A percentile compares a stretch with the other conserved stretches of the same genome.
phyloP scores from a whole-genome alignment of 768 basidiomycete genomes.

The Lactifluus echinatus region DNA sequence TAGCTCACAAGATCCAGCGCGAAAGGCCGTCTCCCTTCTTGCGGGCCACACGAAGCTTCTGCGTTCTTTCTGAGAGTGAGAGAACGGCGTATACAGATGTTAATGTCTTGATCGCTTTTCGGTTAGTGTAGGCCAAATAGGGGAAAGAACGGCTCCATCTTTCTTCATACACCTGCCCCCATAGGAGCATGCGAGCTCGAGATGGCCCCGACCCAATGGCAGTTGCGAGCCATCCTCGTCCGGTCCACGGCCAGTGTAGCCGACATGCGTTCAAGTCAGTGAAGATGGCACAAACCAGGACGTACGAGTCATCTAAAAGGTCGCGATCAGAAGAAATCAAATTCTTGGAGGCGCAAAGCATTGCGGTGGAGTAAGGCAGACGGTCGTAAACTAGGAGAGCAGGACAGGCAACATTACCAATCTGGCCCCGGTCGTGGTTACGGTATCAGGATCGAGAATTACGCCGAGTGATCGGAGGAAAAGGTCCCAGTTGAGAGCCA shows the following conservation, averaged over 20 bases:
- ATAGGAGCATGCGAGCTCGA: background rate
- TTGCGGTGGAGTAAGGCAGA: background rate
- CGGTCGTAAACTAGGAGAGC: background rate
- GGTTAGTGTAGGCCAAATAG: background rate
- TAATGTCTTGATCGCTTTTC: background rate
- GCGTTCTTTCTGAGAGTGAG: background rate
- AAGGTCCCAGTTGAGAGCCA: background rate
- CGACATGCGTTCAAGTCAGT: background rate
- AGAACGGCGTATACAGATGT: background rate
- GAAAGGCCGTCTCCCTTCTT: background rate
- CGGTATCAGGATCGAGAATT: constrained; percentile 2
- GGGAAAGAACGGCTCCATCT: too few species aligned
- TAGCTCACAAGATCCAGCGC: background rate
- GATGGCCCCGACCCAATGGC: too few species aligned
- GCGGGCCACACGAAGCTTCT: background rate
- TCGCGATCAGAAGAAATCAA: background rate
- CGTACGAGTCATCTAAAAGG: background rate
- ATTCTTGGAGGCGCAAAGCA: constrained; percentile 1
- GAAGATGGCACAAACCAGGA: background rate
- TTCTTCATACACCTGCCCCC: background rate
- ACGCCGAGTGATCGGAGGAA: background rate
- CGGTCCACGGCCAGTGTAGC: background rate
- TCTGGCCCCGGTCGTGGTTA: background rate
- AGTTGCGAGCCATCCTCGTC: too few species aligned
- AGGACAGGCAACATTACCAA: background rate